Evolutionary conservation across 164 flowering plant genomes (phyloP).

Genomic region (Cinnamomum micranthum): DNA sequence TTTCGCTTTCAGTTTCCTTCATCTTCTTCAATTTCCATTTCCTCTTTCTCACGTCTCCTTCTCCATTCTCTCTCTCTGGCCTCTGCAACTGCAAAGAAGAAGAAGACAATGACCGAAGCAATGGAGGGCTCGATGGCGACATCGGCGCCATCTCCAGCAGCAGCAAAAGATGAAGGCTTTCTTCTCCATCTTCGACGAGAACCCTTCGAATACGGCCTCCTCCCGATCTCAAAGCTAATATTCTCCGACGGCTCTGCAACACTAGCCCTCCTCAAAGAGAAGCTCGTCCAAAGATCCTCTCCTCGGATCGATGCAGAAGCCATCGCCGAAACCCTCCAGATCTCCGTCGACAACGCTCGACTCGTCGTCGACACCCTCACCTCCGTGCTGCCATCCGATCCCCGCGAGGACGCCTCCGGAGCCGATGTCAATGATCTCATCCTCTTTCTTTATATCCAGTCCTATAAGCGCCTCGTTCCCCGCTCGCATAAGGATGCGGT

Average conservation of each 20-base stretch:
- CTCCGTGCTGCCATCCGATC: constrained; percentile 58
- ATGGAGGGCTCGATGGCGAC: constrained; percentile 29
- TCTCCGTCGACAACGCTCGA: constrained; percentile 69
- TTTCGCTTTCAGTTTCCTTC: too few species aligned
- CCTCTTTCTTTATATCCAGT: constrained; percentile 76
- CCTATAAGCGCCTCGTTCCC: constrained; percentile 79
- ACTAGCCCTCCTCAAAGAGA: constrained; percentile 53
- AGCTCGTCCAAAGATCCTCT: constrained; percentile 25
- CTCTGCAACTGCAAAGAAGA: neutral
- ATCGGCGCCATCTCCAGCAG: constrained; percentile 30
- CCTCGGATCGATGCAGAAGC: constrained; percentile 36
- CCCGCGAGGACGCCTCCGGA: constrained; percentile 45
- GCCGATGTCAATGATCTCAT: constrained; percentile 74
- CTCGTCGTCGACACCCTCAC: constrained; percentile 79
- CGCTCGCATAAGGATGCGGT: constrained; percentile 88
- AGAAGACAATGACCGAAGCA: neutral
- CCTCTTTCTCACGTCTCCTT: too few species aligned
- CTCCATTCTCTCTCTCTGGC: neutral
- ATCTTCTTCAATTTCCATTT: too few species aligned
- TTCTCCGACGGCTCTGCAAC: constrained; percentile 70
- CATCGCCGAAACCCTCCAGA: constrained; percentile 61
- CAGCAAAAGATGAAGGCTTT: constrained; percentile 11
- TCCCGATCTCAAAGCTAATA: constrained; percentile 82
- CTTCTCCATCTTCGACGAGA: constrained; percentile 57
- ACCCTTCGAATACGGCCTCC: constrained; percentile 92